These are phyloP conservation scores for Solanum paucissectum DNA, from an alignment of 257 asterid genomes.

Conservation along the genomic window DNA sequence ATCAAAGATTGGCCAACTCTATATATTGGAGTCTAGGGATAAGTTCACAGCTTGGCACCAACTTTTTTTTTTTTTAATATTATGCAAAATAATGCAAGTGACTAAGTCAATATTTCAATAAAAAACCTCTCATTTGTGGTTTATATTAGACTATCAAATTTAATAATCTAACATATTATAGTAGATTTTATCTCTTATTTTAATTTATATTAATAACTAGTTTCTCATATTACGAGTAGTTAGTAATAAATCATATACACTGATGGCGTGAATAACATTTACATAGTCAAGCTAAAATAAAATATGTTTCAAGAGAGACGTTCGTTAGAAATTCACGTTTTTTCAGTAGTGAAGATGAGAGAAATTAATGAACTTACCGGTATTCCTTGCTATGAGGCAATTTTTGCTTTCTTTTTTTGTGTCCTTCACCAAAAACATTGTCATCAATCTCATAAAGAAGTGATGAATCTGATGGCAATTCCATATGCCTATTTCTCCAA, in stretches of 20 bases:
- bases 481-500: constrained; percentile 38
- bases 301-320: not conserved
- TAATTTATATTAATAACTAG: not conserved
- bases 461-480: constrained; percentile 39
- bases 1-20: not conserved
- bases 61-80: not conserved
- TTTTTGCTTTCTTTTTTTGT: constrained; percentile 32
- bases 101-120: not conserved
- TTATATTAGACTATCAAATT: not conserved
- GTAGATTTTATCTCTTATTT: not conserved
- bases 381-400: constrained; percentile 60
- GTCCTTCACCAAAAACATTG: not conserved
- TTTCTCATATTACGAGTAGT: not conserved
- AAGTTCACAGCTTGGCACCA: not conserved
- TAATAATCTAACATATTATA: not conserved
- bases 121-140: not conserved
- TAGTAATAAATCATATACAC: no score
- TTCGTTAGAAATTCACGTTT: not conserved
- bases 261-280: not conserved
- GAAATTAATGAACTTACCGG: constrained; percentile 24
- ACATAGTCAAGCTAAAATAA: not conserved
- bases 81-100: not conserved
- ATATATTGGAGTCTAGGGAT: not conserved
- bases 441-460: constrained; percentile 31
- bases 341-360: not conserved